Base-by-base conservation (phyloP, 1,284 basidiomycete genomes). In the Microbotryum saponariae region DNA sequence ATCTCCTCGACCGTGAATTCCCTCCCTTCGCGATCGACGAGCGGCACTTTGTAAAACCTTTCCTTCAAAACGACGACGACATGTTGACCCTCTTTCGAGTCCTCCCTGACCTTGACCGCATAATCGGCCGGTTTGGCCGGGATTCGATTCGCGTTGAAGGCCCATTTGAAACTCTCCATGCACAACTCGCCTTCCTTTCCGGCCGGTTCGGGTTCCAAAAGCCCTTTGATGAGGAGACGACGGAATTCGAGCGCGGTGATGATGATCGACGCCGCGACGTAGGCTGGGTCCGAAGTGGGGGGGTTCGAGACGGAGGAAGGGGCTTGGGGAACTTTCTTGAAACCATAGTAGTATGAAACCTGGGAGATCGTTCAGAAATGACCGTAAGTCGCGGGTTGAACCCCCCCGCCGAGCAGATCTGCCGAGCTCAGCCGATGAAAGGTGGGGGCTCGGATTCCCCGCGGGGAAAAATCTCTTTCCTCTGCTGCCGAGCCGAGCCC, bases 121-220 rank as follows among this genome's bases (percentile, higher is more conserved):
- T 87, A 90, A 74, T 93, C 91, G 2, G 84, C 76, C 0, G 83
- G 83, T 51, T 83, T 78, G 2, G 87, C 86, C 2, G 90, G 91
- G 45, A 93, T 79, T 58, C 90, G 87, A 70, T 83, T 88, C 71
- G 88, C 89, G 76, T 93, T 91, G 71, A 92, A 93, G 86, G 93
- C 91, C 71, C 70, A 88, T 84, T 89, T 81, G 77, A 87, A 93
- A 12, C 86, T 86, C 73, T 91, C 89, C 89, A 92, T 91, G 75
- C 89, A 91, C 23, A 91, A 75, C 12, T 85, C 82, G 73, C 85
- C 89, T 23, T 84, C 84, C 25, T 64, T 64, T 12, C 62, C 62
- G 4, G 51, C 59, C 6, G 56, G 54, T 64, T 94, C 91, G 4
- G 88, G 86, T 54, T 79, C 75, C 25, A 92, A 73, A 44, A 82